A percentile compares a stretch with the other conserved stretches of the same genome.
phyloP scores from a whole-genome alignment of 2,329 filamentous ascomycete genomes.

The Clarireedia paspali region DNA sequence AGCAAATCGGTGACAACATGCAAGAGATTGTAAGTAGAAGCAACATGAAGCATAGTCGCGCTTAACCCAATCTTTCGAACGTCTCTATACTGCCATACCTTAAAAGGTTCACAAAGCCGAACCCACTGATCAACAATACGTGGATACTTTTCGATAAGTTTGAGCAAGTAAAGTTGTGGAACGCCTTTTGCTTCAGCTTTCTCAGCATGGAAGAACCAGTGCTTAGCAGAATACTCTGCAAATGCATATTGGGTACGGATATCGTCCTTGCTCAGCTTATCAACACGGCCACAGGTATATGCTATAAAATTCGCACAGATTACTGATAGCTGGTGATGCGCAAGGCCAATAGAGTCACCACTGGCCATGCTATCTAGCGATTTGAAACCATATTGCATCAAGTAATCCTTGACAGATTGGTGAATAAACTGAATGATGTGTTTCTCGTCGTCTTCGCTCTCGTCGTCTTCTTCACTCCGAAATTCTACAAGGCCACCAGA shows the following conservation, averaged over 20 bases:
- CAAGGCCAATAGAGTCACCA: constrained; percentile 7
- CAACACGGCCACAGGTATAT: neutral
- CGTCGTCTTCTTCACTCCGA: no score
- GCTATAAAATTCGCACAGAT: constrained; percentile 11
- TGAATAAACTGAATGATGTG: constrained; percentile 33
- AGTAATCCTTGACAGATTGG: constrained; percentile 31
- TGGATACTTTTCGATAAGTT: neutral
- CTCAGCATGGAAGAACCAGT: constrained; percentile 11
- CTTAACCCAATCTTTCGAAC: neutral
- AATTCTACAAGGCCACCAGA: constrained; percentile 14
- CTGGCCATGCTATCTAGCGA: neutral
- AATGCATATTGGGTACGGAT: neutral
- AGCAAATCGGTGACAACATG: constrained; percentile 7
- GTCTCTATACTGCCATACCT: neutral
- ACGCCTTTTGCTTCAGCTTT: constrained; percentile 6
- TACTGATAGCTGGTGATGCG: constrained; percentile 10
- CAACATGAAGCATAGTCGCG: constrained; percentile 12
- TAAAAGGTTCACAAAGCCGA: constrained; percentile 3
- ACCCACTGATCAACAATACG: constrained; percentile 4
- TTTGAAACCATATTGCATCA: constrained; percentile 26
- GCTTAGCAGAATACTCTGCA: constrained; percentile 4
- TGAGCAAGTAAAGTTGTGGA: constrained; percentile 10
- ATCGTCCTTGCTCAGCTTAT: no score
- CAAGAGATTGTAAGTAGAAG: constrained; percentile 6
- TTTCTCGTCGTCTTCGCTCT: neutral